Base-by-base conservation (phyloP, 805 yeast species). In the Kluyveromyces siamensis region DNA sequence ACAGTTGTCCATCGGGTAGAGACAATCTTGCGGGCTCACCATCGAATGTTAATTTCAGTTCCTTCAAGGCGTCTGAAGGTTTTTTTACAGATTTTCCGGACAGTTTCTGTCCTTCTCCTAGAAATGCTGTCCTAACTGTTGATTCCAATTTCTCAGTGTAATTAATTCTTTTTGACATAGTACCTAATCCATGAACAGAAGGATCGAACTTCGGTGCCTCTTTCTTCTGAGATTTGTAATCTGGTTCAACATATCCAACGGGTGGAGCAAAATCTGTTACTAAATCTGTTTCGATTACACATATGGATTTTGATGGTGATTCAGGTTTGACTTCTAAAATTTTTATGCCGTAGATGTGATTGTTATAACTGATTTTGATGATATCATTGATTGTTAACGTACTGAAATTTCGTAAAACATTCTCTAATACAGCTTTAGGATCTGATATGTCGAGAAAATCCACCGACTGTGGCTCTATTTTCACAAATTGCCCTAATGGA, bases 211-310 rank as follows among this genome's bases (percentile, higher is more conserved):
- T 52, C 71, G 72, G 46, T 60, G 59, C 49, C 45, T 37, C 48
- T 45, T 72, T 62, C 53, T 53, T 52, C 47, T 56, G 61, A 7
- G 66, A 61, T 47, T 72, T 67, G 52, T 78, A 79, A 53, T 86
- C 89, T 1, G 96, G 96, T 62, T 91, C 98, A 17, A 87, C 96
- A 63, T 93, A 93, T 0, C 99, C 99, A 6, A 91, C 96, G 0
- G 99, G 99, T 2, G 99, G 96, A 1, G 97, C 98, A 71, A 93
- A 93, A 62, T 93, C 99, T 0, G 97, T 95, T 50, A 87, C 96
- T 52, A 93, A 73, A 70, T 93, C 99, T 0, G 99, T 93, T 63
- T 93, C 99, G 27, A 93, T 87, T 6, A 93, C 96, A 72, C 97
- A 91, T 13, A 91, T 83, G 50, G 96, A 86, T 35, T 76, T 70